Conservation (phyloP, 179 eudicot species). For the Vitellaria paradoxa region DNA sequence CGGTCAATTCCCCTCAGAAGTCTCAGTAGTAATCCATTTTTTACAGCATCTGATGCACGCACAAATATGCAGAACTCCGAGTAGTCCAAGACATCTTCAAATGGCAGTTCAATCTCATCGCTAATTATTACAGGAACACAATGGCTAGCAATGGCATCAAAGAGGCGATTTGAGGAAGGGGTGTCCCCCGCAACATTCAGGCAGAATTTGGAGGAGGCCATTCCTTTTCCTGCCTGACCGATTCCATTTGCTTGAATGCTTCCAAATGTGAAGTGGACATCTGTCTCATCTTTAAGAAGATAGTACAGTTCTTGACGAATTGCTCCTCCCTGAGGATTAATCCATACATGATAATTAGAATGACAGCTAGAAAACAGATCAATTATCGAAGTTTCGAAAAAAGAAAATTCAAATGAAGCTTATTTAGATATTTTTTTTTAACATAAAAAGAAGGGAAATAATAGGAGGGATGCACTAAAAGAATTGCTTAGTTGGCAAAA, state of each 20-base stretch:
- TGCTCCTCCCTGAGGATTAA: slow-evolving; percentile 62
- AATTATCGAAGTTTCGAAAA: not conserved
- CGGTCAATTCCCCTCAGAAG: slow-evolving; percentile 56
- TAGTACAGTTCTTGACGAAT: slow-evolving; percentile 85
- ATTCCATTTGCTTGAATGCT: slow-evolving; percentile 56
- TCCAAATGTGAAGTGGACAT: slow-evolving; percentile 85
- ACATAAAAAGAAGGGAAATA: not conserved
- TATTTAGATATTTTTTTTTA: not conserved
- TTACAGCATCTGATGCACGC: slow-evolving; percentile 68
- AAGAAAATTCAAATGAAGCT: not conserved
- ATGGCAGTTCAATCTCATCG: slow-evolving; percentile 91
- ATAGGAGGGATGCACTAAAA: not conserved
- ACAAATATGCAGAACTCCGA: slow-evolving; percentile 76
- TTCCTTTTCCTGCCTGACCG: slow-evolving; percentile 73
- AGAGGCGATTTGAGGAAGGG: slow-evolving; percentile 96
- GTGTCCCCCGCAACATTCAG: slow-evolving; percentile 96
- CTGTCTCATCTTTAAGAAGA: slow-evolving; percentile 82
- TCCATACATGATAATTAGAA: slow-evolving; percentile 1
- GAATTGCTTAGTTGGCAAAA: not conserved
- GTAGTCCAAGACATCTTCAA: slow-evolving; percentile 80
- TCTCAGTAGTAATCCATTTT: slow-evolving; percentile 59
- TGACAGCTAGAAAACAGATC: not conserved
- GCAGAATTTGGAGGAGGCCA: slow-evolving; percentile 88
- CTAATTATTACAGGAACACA: slow-evolving; percentile 95
- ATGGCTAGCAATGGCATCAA: slow-evolving; percentile 91